phyloP scores from a whole-genome alignment of 1,139 yeast species.

The Saccharomyces hybrid region DNA sequence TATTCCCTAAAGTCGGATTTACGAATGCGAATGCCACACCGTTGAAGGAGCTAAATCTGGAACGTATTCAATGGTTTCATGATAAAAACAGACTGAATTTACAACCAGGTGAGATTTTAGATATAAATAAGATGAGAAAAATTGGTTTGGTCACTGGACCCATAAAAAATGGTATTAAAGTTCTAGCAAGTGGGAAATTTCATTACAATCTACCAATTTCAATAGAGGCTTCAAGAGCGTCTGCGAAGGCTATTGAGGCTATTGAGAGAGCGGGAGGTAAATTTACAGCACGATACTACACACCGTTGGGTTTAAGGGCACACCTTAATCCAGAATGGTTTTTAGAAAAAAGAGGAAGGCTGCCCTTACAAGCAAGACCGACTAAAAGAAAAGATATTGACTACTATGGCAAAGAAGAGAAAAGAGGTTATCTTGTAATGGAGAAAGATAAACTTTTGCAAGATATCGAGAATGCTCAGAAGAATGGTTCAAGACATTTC shows the following conservation, averaged over 20 bases:
- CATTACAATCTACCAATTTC: slow-evolving; percentile 52
- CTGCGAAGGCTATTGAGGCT: slow-evolving; percentile 60
- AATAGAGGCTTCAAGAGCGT: slow-evolving; percentile 78
- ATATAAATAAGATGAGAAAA: slow-evolving; percentile 62
- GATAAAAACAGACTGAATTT: slow-evolving; percentile 62
- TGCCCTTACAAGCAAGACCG: slow-evolving; percentile 85
- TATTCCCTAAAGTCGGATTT: slow-evolving; percentile 89
- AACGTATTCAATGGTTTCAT: slow-evolving; percentile 54
- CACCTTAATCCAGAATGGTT: slow-evolving; percentile 71
- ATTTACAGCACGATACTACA: slow-evolving; percentile 67
- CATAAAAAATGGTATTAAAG: slow-evolving; percentile 71
- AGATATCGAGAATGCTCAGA: slow-evolving; percentile 24
- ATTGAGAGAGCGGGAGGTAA: slow-evolving; percentile 69
- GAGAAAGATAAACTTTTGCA: slow-evolving; percentile 31
- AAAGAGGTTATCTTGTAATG: slow-evolving; percentile 63
- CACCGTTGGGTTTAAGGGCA: slow-evolving; percentile 58
- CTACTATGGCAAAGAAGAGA: slow-evolving; percentile 63
- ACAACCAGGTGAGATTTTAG: slow-evolving; percentile 48
- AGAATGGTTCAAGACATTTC: slow-evolving; percentile 20
- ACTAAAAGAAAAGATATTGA: slow-evolving; percentile 72
- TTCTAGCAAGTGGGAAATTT: slow-evolving; percentile 62
- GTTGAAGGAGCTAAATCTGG: slow-evolving; percentile 48
- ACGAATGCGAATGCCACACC: slow-evolving; percentile 48
- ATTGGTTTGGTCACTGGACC: slow-evolving; percentile 67
- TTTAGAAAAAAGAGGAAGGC: slow-evolving; percentile 59